Conservation (phyloP, 805 yeast genomes). For the Schizosaccharomyces osmophilus region DNA sequence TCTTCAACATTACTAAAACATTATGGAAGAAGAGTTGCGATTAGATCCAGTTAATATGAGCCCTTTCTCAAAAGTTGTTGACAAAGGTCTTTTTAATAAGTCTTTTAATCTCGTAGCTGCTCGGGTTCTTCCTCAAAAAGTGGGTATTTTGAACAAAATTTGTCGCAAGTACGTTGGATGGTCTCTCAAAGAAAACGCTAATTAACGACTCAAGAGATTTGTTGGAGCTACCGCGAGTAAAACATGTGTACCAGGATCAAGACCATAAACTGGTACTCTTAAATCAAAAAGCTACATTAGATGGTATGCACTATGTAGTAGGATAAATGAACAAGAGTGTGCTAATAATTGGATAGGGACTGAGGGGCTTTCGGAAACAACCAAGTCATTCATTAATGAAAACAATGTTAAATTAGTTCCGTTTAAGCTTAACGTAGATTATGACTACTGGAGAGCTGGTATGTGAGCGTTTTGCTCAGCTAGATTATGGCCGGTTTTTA, state of each 20-base stretch:
- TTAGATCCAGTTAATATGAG: background rate
- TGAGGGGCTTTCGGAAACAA: background rate
- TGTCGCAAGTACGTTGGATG: background rate
- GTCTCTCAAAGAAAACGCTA: background rate
- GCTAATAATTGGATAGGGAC: background rate
- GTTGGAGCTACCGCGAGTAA: background rate
- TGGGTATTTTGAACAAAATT: background rate
- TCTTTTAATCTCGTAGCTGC: background rate
- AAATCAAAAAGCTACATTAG: constrained; percentile 3
- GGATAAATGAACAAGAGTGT: background rate
- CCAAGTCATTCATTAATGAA: constrained; percentile 19
- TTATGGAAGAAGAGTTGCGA: background rate
- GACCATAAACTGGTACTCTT: constrained; percentile 4
- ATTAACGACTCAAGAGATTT: background rate
- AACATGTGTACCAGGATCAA: constrained; percentile 7
- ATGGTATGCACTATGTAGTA: background rate
- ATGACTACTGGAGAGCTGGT: constrained; percentile 55
- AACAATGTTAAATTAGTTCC: constrained; percentile 23
- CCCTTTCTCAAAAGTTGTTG: background rate
- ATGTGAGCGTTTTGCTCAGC: background rate
- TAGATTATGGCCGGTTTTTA: background rate
- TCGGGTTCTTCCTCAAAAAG: background rate
- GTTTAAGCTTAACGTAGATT: constrained; percentile 34
- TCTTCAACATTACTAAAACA: background rate
- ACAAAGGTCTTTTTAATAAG: background rate